Evolutionary conservation across 2,329 filamentous ascomycete genomes (phyloP), one percentile per base, ranked within the genome.

Genomic region (Cordyceps farinosa): DNA sequence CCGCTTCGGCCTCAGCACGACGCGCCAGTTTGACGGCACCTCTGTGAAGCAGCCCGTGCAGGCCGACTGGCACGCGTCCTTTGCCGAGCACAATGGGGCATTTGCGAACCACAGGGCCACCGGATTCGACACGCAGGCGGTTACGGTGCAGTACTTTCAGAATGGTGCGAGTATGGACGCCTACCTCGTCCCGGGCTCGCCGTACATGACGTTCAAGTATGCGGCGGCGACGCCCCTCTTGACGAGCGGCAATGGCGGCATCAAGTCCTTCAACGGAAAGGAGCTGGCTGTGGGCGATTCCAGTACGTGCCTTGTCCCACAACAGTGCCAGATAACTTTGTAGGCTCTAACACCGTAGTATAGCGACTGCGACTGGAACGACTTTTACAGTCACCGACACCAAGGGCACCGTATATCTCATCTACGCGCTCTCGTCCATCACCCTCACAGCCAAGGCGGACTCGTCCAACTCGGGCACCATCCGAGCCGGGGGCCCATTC

Each of bases 41-140:
- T 69, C 68, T 29, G 67, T 69, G 61, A 67, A 69, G 62, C 67
- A 69, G 57, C 65, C 66, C 15, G 65, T 64, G 15, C 68, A 69
- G 32, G 65, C 53, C 27, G 67, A 69, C 55, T 69, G 68, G 68
- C 64, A 63, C 17, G 67, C 67, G 10, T 67, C 65, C 22, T 69
- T 69, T n/a, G 38, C 61, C 9, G 68, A 69, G 67, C 67, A 69
- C 63, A 44, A 50, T 13, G 68, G 68, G 15, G 53, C 56, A 45
- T 69, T 69, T 62, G 66, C 59, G 27, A 69, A 69, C 63, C 68
- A 69, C 64, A 69, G 69, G 66, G 67, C 68, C 1, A 69, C 66
- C 36, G 64, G 57, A 7, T 69, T 68, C 32, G 68, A 69, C 48
- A 69, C 67, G 27, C 67, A 69, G 51, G 61, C 56, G 17, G 66